Conservation (phyloP, 768 basidiomycete genomes). For the Russula sp. region DNA sequence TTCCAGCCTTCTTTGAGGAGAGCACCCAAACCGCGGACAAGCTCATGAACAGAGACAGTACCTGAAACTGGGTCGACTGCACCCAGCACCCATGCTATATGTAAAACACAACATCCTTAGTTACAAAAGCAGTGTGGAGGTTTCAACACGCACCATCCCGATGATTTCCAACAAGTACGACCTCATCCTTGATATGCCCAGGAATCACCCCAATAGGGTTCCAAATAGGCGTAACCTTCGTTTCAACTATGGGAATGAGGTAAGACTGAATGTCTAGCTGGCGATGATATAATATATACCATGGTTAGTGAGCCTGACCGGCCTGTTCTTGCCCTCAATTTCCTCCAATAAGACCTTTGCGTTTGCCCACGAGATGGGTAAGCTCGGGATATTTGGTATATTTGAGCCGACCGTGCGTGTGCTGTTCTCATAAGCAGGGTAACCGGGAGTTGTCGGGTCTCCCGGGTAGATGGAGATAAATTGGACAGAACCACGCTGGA, state of each 20-base stretch:
- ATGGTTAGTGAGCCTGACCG: slow-evolving; percentile 54
- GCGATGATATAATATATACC: slow-evolving; percentile 30
- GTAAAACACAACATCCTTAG: neutral
- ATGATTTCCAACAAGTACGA: slow-evolving; percentile 83
- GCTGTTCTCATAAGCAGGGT: slow-evolving; percentile 79
- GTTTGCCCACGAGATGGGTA: slow-evolving; percentile 89
- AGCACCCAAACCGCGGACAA: slow-evolving; percentile 66
- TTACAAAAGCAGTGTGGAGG: neutral
- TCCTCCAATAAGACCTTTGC: slow-evolving; percentile 54
- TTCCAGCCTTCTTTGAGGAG: slow-evolving; percentile 73
- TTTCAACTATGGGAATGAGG: slow-evolving; percentile 47
- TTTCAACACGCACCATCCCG: slow-evolving; percentile 61
- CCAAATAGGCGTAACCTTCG: slow-evolving; percentile 83
- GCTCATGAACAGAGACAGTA: slow-evolving; percentile 70
- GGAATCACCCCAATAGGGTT: slow-evolving; percentile 82
- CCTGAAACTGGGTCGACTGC: slow-evolving; percentile 77
- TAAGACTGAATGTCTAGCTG: neutral
- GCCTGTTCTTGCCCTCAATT: slow-evolving; percentile 39
- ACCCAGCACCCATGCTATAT: slow-evolving; percentile 67
- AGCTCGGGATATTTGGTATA: slow-evolving; percentile 70
- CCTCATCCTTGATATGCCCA: slow-evolving; percentile 77
- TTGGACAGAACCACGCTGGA: slow-evolving; percentile 83
- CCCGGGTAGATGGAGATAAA: slow-evolving; percentile 55
- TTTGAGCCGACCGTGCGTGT: slow-evolving; percentile 56
- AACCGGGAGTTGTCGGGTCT: slow-evolving; percentile 83